phyloP scores from a whole-genome alignment of 2,329 filamentous ascomycete species.

The Pyrenophora seminiperda region DNA sequence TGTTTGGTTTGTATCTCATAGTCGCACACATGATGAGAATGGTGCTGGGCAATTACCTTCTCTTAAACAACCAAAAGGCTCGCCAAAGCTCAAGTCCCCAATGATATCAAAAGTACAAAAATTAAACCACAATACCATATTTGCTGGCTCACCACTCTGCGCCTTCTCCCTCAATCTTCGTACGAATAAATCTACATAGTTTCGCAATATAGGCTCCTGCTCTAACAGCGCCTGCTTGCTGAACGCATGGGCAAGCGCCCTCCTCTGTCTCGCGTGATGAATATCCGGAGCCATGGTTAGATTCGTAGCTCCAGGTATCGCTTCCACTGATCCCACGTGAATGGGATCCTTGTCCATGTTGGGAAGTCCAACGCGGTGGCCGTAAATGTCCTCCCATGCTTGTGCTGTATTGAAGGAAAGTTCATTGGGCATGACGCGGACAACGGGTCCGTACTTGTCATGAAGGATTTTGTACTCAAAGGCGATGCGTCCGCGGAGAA shows the following conservation, averaged over 20 bases:
- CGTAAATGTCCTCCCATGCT: constrained; percentile 44
- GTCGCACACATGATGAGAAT: too few relatives aligned
- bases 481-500: constrained; percentile 35
- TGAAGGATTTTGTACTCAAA: constrained; percentile 41
- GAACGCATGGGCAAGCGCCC: constrained; percentile 51
- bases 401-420: constrained; percentile 42
- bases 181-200: constrained; percentile 51
- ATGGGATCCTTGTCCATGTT: constrained; percentile 47
- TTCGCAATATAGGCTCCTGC: constrained; percentile 49
- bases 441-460: constrained; percentile 43
- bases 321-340: constrained; percentile 43
- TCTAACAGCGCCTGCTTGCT: constrained; percentile 47
- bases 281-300: constrained; percentile 47
- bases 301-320: constrained; percentile 45
- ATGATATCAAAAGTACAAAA: constrained; percentile 45
- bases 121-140: constrained; percentile 44
- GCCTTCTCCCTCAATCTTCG: constrained; percentile 45
- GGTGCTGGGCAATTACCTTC: constrained; percentile 24
- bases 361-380: constrained; percentile 35
- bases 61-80: constrained; percentile 40
- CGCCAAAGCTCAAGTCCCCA: constrained; percentile 41
- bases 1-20: neutral
- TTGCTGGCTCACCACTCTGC: constrained; percentile 32
- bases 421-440: constrained; percentile 44
- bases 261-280: constrained; percentile 47